These are phyloP conservation scores for Triticum dicoccoides DNA, from an alignment of 176 grass and related monocot genomes.

Conservation along the genomic window DNA sequence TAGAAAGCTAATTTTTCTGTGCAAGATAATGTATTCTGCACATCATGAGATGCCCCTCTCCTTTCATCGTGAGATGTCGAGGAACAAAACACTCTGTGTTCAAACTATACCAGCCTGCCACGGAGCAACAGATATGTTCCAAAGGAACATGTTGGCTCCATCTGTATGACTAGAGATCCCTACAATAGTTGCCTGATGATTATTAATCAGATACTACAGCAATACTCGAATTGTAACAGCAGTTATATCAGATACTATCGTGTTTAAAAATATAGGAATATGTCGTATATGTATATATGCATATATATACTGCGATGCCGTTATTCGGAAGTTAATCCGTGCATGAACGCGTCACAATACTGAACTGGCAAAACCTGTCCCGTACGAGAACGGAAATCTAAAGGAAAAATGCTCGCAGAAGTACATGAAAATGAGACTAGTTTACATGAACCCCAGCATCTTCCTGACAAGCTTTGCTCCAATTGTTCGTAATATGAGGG, in stretches of 20 bases:
- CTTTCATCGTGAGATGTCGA: background rate
- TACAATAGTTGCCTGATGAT: background rate
- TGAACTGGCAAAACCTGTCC: background rate
- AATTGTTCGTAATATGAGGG: constrained; percentile 41
- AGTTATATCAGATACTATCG: background rate
- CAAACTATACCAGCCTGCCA: no score
- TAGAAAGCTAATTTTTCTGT: background rate
- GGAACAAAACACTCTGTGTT: no score
- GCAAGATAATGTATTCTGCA: background rate
- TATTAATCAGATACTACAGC: background rate
- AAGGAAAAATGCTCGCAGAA: constrained; percentile 12
- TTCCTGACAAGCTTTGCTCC: constrained; percentile 17
- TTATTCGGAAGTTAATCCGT: background rate
- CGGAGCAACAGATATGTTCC: no score
- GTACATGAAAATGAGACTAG: constrained; percentile 14
- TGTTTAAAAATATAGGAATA: background rate
- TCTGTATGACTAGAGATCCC: background rate
- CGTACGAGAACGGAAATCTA: background rate
- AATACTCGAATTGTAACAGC: background rate
- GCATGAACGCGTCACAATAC: background rate
- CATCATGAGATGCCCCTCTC: background rate
- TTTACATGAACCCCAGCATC: constrained; percentile 24
- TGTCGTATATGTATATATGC: background rate
- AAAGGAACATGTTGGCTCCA: no score
- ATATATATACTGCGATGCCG: background rate